phyloP scores from a whole-genome alignment of 768 basidiomycete species.

The Mycena olivaceomarginata region DNA sequence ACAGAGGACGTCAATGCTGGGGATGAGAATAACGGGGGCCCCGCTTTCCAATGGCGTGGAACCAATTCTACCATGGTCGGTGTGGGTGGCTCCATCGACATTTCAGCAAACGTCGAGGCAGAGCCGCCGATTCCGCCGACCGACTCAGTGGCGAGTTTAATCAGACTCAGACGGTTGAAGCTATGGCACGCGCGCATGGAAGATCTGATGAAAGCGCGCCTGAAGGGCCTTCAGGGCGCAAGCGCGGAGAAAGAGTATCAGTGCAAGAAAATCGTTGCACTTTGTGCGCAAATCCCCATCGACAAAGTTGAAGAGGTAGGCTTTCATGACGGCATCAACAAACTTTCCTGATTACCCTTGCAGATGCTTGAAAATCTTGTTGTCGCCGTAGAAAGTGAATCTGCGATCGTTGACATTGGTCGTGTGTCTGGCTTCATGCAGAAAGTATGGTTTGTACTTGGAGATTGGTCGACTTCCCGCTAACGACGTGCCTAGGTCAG shows the following conservation, averaged over 20 bases:
- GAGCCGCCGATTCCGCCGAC: conserved; percentile 83
- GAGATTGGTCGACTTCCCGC: background rate
- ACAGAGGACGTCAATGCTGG: conserved; percentile 44
- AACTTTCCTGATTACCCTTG: conserved; percentile 33
- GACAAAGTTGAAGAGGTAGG: conserved; percentile 94
- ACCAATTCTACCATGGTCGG: conserved; percentile 80
- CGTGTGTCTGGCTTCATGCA: conserved; percentile 95
- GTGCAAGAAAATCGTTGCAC: conserved; percentile 92
- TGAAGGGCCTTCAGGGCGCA: conserved; percentile 84
- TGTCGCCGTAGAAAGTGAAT: conserved; percentile 91
- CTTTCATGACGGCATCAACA: conserved; percentile 39
- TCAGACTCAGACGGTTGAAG: conserved; percentile 85
- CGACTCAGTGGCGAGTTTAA: conserved; percentile 76
- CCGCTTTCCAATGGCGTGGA: conserved; percentile 85
- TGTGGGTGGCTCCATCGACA: conserved; percentile 78
- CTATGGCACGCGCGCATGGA: conserved; percentile 91
- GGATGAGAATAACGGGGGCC: conserved; percentile 61
- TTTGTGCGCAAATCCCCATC: conserved; percentile 90
- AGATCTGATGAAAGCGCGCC: conserved; percentile 80
- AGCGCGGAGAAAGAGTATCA: conserved; percentile 94
- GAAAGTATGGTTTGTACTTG: conserved; percentile 70
- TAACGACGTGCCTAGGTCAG: conserved; percentile 64
- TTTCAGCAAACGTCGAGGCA: conserved; percentile 77
- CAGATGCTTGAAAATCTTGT: conserved; percentile 92
- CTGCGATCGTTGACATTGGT: conserved; percentile 87